Evolutionary conservation across 305 asterid genomes (phyloP), one percentile per base, ranked within the genome.

Genomic region (Fraxinus dipetala): DNA sequence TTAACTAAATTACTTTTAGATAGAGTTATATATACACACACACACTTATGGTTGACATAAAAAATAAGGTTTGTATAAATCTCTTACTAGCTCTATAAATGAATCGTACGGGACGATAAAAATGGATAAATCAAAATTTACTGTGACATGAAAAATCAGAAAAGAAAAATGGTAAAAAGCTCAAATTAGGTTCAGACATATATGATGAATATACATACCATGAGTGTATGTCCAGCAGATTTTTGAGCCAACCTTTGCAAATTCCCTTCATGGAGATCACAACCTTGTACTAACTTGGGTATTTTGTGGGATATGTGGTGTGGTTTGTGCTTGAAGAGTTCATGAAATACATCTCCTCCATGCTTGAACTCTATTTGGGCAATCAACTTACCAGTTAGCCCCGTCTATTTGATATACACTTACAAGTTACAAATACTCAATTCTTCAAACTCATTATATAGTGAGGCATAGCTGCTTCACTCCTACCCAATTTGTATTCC

Each of bases 341-440:
- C 83, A 48, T 87, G 88, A 14, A 85, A 81, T 83, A 87, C n/a
- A 45, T 87, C 90, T 63, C 88, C 85, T 28, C 87, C 88, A 24
- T 82, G 83, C 82, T 81, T 81, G 84, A 85, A 87, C 22, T 85
- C 90, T 31, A 83, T 77, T 5, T 86, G 87, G 4, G 88, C 85
- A 38, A 83, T 7, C 84, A 87, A 11, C 83, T 83, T 87, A 0
- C 90, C 90, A 13, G 63, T 84, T 59, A 32, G 38, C 38, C 38
- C 38, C 38, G 6, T 34, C 38, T 34, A 7, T 34, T 34, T 34
- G 38, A 34, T 34, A 63, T 24, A 1, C 34, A 22, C 31, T 14
- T 11, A 65, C 16, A 26, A 63, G 72, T 7, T 24, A 3, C 32
- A 24, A 65, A 26, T 22, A 20, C 72, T 61, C 32, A 22, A 7